Evolutionary conservation across 495 filamentous ascomycete species (phyloP), one percentile per base, ranked within the genome.

Genomic region (Penicillium paradoxum): DNA sequence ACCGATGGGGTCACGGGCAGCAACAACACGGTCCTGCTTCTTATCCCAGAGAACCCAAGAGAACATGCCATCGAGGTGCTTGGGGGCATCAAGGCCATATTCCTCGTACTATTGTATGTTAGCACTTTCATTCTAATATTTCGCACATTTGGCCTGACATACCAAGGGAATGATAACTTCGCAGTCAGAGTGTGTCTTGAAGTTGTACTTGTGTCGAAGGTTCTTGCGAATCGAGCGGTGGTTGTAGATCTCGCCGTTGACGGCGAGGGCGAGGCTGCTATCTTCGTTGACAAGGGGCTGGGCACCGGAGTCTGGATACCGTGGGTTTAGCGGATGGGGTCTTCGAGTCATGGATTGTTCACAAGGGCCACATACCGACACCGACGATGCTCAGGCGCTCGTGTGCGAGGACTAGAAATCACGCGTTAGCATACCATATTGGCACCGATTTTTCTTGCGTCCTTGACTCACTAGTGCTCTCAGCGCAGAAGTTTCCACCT

Each of bases 191-290:
- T 93, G 86, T 45, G 93, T 98, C 83, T 95, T 95, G 81, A 96
- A 98, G 71, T 87, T 83, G 70, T 95, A 92, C 21, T 85, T 82
- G 19, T 72, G 74, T 71, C 88, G 88, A 64, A 97, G 72, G 54
- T 73, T 75, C 73, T 96, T 97, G 57, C 93, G 84, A 58, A 98
- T 75, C 58, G 96, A 81, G 56, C 91, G 84, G 74, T 98, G 93
- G 82, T 98, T 98, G 80, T 98, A 98, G 70, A 98, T 98, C 73
- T 98, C 93, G 73, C 93, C 93, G 73, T 98, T 98, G 84, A 97
- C 93, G 53, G 93, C 93, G 44, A 98, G 82, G 51, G 90, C 84
- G 57, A 98, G 84, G 55, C 81, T 86, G 49, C 83, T 86, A 65
- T 96, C 91, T 47, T 90, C 84, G 78, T 88, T 97, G 71, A 93